Conservation (phyloP, 2,329 filamentous ascomycete species). For the Zymoseptoria crescenta region DNA sequence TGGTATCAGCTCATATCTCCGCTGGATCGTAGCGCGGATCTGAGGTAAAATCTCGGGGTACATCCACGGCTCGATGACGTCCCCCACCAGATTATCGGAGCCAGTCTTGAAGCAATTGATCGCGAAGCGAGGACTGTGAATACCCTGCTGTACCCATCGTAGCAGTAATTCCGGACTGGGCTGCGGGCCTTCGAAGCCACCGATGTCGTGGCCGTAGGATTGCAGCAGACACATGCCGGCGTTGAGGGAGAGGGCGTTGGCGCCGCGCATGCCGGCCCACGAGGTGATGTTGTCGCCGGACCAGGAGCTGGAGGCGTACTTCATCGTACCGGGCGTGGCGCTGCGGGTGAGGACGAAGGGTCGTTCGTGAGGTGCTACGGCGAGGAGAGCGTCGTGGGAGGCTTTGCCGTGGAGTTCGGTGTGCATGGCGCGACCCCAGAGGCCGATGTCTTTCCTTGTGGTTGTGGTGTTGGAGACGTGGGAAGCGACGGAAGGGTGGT, state of each 20-base stretch:
- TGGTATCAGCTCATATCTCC: conserved; percentile 63
- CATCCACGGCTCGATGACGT: conserved; percentile 74
- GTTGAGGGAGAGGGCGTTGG: conserved; percentile 60
- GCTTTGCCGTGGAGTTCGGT: conserved; percentile 65
- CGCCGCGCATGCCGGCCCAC: conserved; percentile 65
- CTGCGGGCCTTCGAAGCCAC: conserved; percentile 67
- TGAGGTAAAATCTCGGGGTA: conserved; percentile 58
- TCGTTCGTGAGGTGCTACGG: conserved; percentile 50
- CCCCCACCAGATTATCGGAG: conserved; percentile 57
- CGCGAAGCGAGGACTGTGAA: conserved; percentile 62
- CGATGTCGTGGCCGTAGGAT: conserved; percentile 61
- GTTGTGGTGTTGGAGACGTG: conserved; percentile 25
- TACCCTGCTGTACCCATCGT: conserved; percentile 65
- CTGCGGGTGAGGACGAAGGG: conserved; percentile 64
- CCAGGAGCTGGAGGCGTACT: conserved; percentile 65
- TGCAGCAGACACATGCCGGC: conserved; percentile 62
- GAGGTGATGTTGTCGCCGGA: conserved; percentile 68
- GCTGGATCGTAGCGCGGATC: conserved; percentile 58
- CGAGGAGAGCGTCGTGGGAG: conserved; percentile 59
- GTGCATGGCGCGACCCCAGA: conserved; percentile 63
- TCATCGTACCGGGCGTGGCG: conserved; percentile 61
- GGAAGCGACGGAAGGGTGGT: conserved; percentile 33
- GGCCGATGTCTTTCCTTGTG: conserved; percentile 47
- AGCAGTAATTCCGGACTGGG: conserved; percentile 63
- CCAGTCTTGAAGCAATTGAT: conserved; percentile 75